These are phyloP conservation scores for Apiospora marii DNA, from an alignment of 2,329 filamentous ascomycete species.

Conservation along the genomic window DNA sequence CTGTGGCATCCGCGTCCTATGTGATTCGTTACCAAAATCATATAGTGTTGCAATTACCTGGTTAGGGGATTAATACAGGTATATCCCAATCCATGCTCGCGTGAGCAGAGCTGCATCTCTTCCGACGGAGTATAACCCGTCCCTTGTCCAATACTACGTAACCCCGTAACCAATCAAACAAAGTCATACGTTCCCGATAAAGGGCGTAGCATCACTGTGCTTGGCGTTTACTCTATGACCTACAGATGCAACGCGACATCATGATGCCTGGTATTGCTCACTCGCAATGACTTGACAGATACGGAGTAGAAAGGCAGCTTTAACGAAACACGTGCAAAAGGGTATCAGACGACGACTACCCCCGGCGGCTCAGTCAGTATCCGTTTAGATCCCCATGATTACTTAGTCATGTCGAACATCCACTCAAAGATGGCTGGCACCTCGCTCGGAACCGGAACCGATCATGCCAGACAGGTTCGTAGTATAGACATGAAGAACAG, in stretches of 20 bases:
- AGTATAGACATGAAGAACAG: too few species aligned
- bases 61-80: neutral
- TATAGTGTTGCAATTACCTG: neutral
- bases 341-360: neutral
- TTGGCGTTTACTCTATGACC: neutral
- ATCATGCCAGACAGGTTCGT: too few species aligned
- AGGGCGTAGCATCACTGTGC: neutral
- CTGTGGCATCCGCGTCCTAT: neutral
- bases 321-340: neutral
- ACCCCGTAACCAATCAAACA: neutral
- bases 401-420: too few species aligned
- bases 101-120: neutral
- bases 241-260: neutral
- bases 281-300: neutral
- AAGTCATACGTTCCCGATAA: neutral
- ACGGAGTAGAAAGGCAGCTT: neutral
- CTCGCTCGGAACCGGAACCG: too few species aligned
- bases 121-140: neutral
- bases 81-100: too few species aligned
- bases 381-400: too few species aligned
- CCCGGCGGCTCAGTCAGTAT: too few species aligned
- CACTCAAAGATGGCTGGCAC: too few species aligned
- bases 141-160: neutral
- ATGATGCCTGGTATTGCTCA: neutral
- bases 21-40: neutral